Percentiles rank a stretch among this genome's conserved stretches.
phyloP scores from a whole-genome alignment of 1,284 basidiomycete genomes.

The Marasmius oreades region DNA sequence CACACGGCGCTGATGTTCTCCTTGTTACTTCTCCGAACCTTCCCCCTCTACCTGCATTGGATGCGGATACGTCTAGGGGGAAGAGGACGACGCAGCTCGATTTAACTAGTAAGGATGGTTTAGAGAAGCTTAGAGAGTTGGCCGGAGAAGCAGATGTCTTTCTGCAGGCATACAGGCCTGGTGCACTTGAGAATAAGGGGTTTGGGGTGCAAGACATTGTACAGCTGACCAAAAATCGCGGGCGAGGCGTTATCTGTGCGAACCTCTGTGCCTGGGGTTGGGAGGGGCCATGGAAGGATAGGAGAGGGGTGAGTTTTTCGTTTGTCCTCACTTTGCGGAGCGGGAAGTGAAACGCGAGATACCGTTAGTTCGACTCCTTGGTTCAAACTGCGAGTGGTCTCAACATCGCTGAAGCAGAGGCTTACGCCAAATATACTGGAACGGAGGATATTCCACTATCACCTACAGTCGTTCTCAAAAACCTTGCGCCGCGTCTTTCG shows the following conservation, averaged over 20 bases:
- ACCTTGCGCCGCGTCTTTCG: no score
- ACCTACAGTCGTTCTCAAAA: no score
- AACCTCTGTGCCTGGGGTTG: conserved; percentile 58
- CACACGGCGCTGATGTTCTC: conserved; percentile 61
- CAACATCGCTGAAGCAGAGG: conserved; percentile 54
- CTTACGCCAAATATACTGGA: conserved; percentile 33
- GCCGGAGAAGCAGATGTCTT: conserved; percentile 53
- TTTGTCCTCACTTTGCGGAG: background rate
- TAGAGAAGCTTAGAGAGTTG: conserved; percentile 34
- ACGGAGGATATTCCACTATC: conserved; percentile 15
- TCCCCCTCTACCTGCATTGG: conserved; percentile 51
- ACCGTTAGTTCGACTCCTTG: conserved; percentile 67
- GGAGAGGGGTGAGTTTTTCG: conserved; percentile 43
- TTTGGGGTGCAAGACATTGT: conserved; percentile 43
- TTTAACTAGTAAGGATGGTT: conserved; percentile 32
- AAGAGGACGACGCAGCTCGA: conserved; percentile 66
- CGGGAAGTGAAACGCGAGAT: background rate
- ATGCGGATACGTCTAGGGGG: conserved; percentile 61
- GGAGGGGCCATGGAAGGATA: conserved; percentile 56
- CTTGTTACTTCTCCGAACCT: conserved; percentile 54
- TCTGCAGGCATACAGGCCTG: conserved; percentile 62
- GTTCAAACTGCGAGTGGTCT: conserved; percentile 66
- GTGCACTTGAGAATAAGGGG: conserved; percentile 44
- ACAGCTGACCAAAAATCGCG: conserved; percentile 18
- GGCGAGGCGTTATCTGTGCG: conserved; percentile 56